Conservation (phyloP, 345 rosid genomes). For the Heritiera fomes region DNA sequence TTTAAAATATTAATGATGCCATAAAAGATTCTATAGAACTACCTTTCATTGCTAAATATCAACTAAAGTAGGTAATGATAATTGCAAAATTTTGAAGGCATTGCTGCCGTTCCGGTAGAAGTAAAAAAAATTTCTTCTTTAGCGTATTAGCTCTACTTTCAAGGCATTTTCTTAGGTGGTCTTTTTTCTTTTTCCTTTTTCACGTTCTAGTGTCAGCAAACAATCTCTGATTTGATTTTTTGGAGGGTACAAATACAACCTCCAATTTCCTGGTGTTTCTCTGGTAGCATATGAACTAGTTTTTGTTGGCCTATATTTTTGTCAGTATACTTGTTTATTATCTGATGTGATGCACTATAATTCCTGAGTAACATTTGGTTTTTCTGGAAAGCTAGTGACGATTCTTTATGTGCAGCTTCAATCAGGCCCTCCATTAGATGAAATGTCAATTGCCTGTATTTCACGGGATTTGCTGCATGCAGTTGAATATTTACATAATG, state of each 20-base stretch:
- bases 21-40: neutral
- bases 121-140: neutral
- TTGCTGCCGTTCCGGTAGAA: neutral
- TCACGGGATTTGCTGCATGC: conserved; percentile 96
- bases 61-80: neutral
- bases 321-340: conserved; percentile 5
- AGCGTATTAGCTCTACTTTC: neutral
- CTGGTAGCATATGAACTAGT: neutral
- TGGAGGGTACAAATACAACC: neutral
- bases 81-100: conserved; percentile 7
- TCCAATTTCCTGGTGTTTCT: neutral
- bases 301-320: neutral
- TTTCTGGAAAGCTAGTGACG: conserved; percentile 26
- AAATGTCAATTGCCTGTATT: conserved; percentile 89
- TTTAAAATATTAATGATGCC: neutral
- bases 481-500: conserved; percentile 88
- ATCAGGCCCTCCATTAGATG: conserved; percentile 89
- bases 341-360: neutral
- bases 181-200: neutral
- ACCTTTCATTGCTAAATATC: neutral
- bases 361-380: neutral
- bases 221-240: neutral
- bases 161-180: neutral
- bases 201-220: neutral
- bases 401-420: conserved; percentile 67